Conservation (phyloP, 257 asterid species). For the Vinca minor region DNA sequence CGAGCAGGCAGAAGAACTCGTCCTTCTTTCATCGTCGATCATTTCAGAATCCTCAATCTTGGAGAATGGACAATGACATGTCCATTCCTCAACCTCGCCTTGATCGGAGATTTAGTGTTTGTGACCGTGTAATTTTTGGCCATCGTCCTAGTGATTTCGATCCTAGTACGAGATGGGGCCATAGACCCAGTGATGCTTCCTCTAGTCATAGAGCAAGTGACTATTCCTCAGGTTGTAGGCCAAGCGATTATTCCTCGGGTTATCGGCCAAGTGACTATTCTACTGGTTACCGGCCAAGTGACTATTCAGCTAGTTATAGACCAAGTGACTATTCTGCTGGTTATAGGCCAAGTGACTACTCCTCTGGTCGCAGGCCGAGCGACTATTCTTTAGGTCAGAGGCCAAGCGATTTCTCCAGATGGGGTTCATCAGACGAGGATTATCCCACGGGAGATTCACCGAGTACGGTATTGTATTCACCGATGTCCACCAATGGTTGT, state of each 20-base stretch:
- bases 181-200: conserved; percentile 67
- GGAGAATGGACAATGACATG: conserved; percentile 59
- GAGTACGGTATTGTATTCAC: conserved; percentile 70
- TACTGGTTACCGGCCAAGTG: conserved; percentile 54
- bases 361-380: conserved; percentile 65
- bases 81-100: conserved; percentile 63
- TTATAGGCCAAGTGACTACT: conserved; percentile 76
- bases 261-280: conserved; percentile 68
- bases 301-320: conserved; percentile 61
- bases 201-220: conserved; percentile 49
- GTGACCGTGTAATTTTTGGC: conserved; percentile 79
- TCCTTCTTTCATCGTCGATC: conserved; percentile 77
- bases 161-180: conserved; percentile 44
- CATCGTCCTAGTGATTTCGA: conserved; percentile 66
- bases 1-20: conserved; percentile 58
- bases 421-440: conserved; percentile 91
- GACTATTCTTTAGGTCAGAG: conserved; percentile 54
- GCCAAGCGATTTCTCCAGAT: conserved; percentile 82
- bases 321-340: conserved; percentile 72
- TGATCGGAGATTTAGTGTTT: conserved; percentile 75
- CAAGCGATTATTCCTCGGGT: conserved; percentile 62
- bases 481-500: conserved; percentile 47
- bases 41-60: conserved; percentile 73
- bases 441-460: conserved; percentile 77
- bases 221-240: conserved; percentile 53